These are phyloP conservation scores for Rachicladosporium sp. DNA, from an alignment of 2,329 filamentous ascomycete species.

Conservation along the genomic window DNA sequence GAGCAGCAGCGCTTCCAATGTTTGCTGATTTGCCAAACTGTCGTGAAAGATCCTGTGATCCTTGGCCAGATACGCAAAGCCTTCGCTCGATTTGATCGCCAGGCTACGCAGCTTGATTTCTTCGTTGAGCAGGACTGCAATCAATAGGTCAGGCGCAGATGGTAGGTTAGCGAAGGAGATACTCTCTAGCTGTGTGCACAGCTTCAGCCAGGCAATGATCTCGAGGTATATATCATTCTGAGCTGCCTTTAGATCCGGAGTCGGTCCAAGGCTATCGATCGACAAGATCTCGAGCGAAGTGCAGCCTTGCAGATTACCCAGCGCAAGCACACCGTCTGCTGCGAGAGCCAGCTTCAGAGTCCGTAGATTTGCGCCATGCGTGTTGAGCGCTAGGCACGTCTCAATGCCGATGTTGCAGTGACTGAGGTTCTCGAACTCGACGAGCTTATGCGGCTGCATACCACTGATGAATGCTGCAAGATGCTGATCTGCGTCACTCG, in stretches of 20 bases:
- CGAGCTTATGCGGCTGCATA: conserved; percentile 45
- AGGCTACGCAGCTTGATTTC: conserved; percentile 37
- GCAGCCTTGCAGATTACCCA: conserved; percentile 38
- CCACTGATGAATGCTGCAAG: conserved; percentile 47
- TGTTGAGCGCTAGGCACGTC: conserved; percentile 42
- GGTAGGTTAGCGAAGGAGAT: conserved; percentile 41
- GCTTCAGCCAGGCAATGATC: conserved; percentile 42
- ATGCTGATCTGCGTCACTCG: conserved; percentile 41
- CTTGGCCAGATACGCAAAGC: conserved; percentile 32
- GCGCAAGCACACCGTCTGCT: conserved; percentile 36
- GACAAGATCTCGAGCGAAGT: conserved; percentile 37
- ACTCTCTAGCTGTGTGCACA: conserved; percentile 39
- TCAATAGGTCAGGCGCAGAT: conserved; percentile 41
- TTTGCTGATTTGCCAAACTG: conserved; percentile 38
- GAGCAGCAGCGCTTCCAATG: conserved; percentile 35
- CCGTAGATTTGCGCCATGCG: conserved; percentile 43
- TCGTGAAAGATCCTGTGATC: conserved; percentile 40
- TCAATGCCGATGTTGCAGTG: conserved; percentile 41
- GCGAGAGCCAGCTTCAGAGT: conserved; percentile 40
- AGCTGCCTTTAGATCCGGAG: conserved; percentile 36
- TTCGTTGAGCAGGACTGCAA: conserved; percentile 35
- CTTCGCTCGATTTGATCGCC: conserved; percentile 31
- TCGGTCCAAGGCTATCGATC: conserved; percentile 34
- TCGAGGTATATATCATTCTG: conserved; percentile 42
- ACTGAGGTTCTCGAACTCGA: conserved; percentile 47